Base-by-base conservation (phyloP, 108 stramenopile genomes). In the Cyclostephanos tholiformis region DNA sequence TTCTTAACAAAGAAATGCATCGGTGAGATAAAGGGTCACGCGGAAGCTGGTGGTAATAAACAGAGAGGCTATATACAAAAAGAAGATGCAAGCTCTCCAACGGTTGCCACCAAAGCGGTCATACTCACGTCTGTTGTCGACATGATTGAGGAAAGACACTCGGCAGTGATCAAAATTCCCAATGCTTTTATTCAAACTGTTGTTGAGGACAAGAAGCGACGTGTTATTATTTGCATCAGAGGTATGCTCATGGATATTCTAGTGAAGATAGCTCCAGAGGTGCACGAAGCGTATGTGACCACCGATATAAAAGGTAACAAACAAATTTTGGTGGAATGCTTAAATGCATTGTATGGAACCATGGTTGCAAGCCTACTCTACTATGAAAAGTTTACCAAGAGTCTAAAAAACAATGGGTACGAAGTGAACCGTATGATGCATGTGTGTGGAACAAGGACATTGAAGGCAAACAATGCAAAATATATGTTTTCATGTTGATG, bases 141-240 rank as follows among this genome's bases (percentile, higher is more conserved):
- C 10, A 75, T 70, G 1, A 50, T 66, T 17, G 77, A 86, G 65
- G 59, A 51, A 1, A 38, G 85, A 30, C 65, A 76, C 43, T 69
- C 76, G 1, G 79, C 63, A 14, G 57, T 58, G 0, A 20, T 26
- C 5, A 79, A 86, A 38, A 32, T 83, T 22, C 70, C 74, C 3
- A 71, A 57, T 17, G 71, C 71, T 0, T 82, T 62, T 63, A 7
- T n/a, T n/a, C n/a, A n/a, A n/a, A n/a, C n/a, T n/a, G n/a, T n/a
- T n/a, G n/a, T n/a, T n/a, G n/a, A n/a, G 46, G 71, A 83, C 19
- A 9, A 11, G 12, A 38, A 66, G 26, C 43, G 6, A 4, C 36
- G 36, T 6, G 36, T 36, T 6, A 36, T 49, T 17, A 19, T 83
- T 69, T 38, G 38, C 26, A 26, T 69, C 6, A 22, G 25, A 13